Evolutionary conservation across 176 grass and related monocot genomes (phyloP), one percentile per base, ranked within the genome.

Genomic region (Guadua angustifolia): DNA sequence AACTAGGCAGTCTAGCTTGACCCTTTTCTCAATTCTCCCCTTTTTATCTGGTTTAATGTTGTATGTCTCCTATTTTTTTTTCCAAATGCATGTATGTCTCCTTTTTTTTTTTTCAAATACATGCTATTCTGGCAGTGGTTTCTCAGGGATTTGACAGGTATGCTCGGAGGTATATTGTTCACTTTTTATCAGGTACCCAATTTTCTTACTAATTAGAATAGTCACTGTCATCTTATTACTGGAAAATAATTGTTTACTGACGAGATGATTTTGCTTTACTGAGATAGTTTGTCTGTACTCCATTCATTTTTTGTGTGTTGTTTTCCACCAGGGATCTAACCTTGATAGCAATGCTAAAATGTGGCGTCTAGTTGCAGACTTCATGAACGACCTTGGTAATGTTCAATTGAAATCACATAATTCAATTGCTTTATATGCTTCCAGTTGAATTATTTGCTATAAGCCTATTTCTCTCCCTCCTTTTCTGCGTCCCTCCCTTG

Each of bases 351-450:
- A 90, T 83, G 95, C 95, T 21, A 98, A 95, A 82, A 95, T 94
- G 95, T 94, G 91, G 95, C 93, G 93, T 74, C 78, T 98, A 75
- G 91, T 95, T 83, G 95, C 95, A 83, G 95, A 98, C 90, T 98
- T 98, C 82, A 95, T 94, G 93, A 98, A 98, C 83, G 95, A 98
- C 75, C 87, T 98, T 74, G 95, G 95, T 98, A 94, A 93, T 71
- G 82, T 26, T 82, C 15, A 73, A 44, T 51, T 77, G 7, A 77
- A 78, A 78, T 42, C 73, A 60, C 69, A 72, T 6, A 71, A 75
- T 74, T 74, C 4, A 61, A 38, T 33, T 82, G 4, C 39, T 53
- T 79, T 87, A 19, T 19, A 42, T 57, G 76, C 58, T 60, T 0
- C 7, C 39, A 26, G 74, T 62, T 60, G 36, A 60, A 60, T 61